A percentile compares a stretch with the other conserved stretches of the same genome.
These are phyloP conservation scores for Neoascochyta sp. DNA, from an alignment of 2,329 filamentous ascomycete species.

Conservation along the genomic window DNA sequence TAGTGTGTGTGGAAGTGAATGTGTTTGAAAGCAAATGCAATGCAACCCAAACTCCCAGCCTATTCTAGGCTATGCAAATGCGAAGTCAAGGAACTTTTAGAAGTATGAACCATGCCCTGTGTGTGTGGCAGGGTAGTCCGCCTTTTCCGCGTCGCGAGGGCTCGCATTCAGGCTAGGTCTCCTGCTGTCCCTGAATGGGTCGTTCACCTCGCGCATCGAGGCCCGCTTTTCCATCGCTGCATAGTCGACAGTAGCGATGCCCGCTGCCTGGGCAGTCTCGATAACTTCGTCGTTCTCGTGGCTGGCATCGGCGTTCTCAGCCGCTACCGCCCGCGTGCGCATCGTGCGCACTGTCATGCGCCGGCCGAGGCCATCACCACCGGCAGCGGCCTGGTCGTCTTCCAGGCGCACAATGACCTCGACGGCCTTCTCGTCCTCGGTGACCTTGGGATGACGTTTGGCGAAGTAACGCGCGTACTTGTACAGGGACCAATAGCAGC, in stretches of 20 bases:
- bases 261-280: constrained; percentile 4
- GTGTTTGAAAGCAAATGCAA: too few species aligned
- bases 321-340: constrained; percentile 1
- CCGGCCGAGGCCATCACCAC: constrained; percentile 14
- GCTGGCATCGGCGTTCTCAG: not conserved
- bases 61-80: too few species aligned
- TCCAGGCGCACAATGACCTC: constrained; percentile 27
- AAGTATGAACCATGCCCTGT: too few species aligned
- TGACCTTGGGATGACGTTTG: constrained; percentile 47
- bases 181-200: constrained; percentile 6
- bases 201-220: not conserved
- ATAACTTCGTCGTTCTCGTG: constrained; percentile 2
- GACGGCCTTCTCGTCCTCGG: constrained; percentile 46
- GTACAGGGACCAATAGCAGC: constrained; percentile 38
- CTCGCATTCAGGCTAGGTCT: constrained; percentile 2
- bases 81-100: too few species aligned
- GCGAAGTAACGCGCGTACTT: constrained; percentile 49
- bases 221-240: constrained; percentile 1
- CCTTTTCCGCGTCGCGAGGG: not conserved
- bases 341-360: constrained; percentile 21
- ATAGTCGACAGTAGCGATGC: constrained; percentile 4
- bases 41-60: too few species aligned
- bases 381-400: constrained; percentile 9
- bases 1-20: too few species aligned
- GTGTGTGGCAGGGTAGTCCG: too few species aligned